phyloP scores from a whole-genome alignment of 257 asterid genomes.

The Solanum chiquidenum region DNA sequence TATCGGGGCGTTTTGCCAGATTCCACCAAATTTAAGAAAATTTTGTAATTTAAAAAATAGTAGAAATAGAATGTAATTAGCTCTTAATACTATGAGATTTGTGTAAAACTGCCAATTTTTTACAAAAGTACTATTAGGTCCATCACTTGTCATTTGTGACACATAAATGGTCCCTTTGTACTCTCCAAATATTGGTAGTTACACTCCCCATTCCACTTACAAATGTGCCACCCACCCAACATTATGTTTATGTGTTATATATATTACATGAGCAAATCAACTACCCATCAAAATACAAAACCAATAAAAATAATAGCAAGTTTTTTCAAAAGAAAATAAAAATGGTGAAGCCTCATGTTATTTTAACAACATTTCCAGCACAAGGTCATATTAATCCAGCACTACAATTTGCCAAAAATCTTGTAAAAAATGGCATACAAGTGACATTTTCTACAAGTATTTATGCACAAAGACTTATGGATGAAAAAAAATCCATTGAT shows the following conservation, averaged over 20 bases:
- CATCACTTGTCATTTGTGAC: not conserved
- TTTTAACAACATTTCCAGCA: conserved; percentile 13
- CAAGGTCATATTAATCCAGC: conserved; percentile 26
- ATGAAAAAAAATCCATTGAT: not conserved
- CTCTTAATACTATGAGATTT: too few species aligned
- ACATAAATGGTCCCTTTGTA: not conserved
- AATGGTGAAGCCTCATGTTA: conserved; percentile 3
- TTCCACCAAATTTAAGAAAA: too few species aligned
- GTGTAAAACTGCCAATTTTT: too few species aligned
- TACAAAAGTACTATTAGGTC: not conserved
- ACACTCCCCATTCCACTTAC: not conserved
- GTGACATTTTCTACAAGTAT: conserved; percentile 17
- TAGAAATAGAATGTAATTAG: too few species aligned
- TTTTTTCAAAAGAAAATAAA: not conserved
- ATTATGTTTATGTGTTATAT: not conserved
- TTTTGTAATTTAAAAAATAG: too few species aligned
- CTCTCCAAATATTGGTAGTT: not conserved
- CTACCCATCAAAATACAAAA: not conserved
- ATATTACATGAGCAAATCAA: not conserved
- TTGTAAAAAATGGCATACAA: not conserved
- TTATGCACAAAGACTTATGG: conserved; percentile 5
- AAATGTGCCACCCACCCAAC: not conserved
- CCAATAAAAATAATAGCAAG: not conserved
- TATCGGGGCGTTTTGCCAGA: too few species aligned
- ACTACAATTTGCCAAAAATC: conserved; percentile 12